Evolutionary conservation across 495 filamentous ascomycete genomes (phyloP), one percentile per base, ranked within the genome.

Genomic region (Penicillium psychrofluorescens): DNA sequence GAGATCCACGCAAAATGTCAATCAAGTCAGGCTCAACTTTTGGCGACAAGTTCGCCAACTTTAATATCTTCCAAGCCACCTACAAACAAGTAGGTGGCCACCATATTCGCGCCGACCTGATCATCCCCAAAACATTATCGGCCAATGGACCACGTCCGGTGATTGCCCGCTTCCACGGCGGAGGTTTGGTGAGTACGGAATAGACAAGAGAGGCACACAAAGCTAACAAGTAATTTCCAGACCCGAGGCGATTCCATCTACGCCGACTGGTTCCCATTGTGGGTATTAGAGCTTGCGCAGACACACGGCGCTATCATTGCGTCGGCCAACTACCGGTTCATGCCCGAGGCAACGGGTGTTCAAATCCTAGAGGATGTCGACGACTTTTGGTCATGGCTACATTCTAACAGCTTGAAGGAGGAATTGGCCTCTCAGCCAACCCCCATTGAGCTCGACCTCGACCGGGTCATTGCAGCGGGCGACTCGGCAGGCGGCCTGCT

Each of bases 371-470:
- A 61, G 8, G 73, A 77, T 44, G 28, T 75, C 8, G 40, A 54
- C 11, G 60, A 67, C 49, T 72, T 74, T 45, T 74, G 67, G 68
- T 32, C 48, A 10, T 75, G 73, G 71, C 38, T 71, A n/a, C 56
- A 55, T 39, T 55, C 49, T 1, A 4, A 15, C 9, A 22, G 22
- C 4, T 4, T 22, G 22, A 22, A 22, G 4, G 22, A 22, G 22
- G 29, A 43, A 1, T 29, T 56, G n/a, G 38, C 31, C 7, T 6
- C 35, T 29, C 45, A 46, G 1, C 27, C 36, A 11, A 41, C 33
- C 0, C 38, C 35, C 12, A 43, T 39, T 6, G 32, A 48, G 32
- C 53, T 53, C n/a, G 53, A 56, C 34, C 41, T 53, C 12, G 31
- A 36, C 27, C 38, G 49, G 9, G 35, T 52, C n/a, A 16, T 56